Evolutionary conservation across 495 filamentous ascomycete genomes (phyloP).

Genomic region (Neurospora intermedia): DNA sequence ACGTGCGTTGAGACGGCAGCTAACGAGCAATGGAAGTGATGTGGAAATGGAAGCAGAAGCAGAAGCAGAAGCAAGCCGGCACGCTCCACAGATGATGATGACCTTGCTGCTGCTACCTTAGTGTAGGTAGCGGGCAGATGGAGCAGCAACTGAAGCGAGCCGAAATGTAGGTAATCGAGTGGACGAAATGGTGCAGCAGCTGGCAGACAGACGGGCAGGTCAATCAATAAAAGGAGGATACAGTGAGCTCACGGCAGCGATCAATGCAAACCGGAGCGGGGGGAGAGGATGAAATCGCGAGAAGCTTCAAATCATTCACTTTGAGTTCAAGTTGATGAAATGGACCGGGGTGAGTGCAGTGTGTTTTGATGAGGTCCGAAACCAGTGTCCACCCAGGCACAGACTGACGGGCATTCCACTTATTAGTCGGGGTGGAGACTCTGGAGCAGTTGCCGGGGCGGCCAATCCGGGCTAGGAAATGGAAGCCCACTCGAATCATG

Average conservation of each 20-base stretch:
- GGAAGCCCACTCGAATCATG: not conserved
- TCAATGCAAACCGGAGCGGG: not conserved
- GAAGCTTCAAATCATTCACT: not conserved
- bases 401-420: not conserved
- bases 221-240: not conserved
- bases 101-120: not conserved
- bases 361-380: not conserved
- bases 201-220: not conserved
- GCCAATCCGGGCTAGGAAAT: not conserved
- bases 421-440: not conserved
- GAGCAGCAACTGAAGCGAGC: not conserved
- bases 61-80: not conserved
- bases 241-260: not conserved
- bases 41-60: slow-evolving; percentile 1
- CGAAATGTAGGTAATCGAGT: not conserved
- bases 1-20: not conserved
- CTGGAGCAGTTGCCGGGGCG: not conserved
- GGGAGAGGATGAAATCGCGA: not conserved
- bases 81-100: not conserved
- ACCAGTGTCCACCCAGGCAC: not conserved
- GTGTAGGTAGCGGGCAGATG: not conserved
- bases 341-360: not conserved
- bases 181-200: not conserved
- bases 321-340: not conserved
- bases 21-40: not conserved